These are phyloP conservation scores for Vickermania spadyakhi DNA, from an alignment of 208 protist species.

Conservation along the genomic window DNA sequence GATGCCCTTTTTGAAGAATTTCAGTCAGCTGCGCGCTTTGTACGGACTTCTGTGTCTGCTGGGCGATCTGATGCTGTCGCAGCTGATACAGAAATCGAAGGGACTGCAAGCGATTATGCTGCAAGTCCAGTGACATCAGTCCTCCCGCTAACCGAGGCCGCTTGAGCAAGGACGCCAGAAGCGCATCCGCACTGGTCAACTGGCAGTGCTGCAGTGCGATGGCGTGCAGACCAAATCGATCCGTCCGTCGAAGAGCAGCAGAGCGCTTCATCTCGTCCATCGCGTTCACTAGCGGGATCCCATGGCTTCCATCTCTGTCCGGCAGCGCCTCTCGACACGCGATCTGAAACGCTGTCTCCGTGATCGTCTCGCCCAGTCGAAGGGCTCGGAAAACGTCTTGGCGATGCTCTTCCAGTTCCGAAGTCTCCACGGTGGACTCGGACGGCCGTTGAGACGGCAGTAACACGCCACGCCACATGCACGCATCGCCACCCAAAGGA, in stretches of 20 bases:
- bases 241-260: neutral
- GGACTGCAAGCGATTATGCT: conserved; percentile 61
- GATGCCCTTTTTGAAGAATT: too few species aligned
- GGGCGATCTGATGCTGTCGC: conserved; percentile 21
- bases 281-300: neutral
- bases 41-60: neutral
- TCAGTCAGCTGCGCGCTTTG: neutral
- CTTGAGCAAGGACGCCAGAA: conserved; percentile 60
- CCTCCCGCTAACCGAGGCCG: conserved; percentile 17
- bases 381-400: neutral
- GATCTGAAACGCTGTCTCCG: neutral
- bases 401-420: neutral
- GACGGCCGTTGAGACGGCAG: too few species aligned
- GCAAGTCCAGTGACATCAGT: conserved; percentile 72
- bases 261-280: neutral
- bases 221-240: conserved; percentile 29
- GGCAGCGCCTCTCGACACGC: too few species aligned
- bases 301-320: neutral
- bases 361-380: neutral
- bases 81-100: conserved; percentile 73
- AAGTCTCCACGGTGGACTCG: neutral
- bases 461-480: neutral
- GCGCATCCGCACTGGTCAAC: conserved; percentile 43
- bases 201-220: conserved; percentile 35
- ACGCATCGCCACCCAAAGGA: neutral